These are phyloP conservation scores for Sequoiadendron giganteum DNA, from an alignment of 75 land plant species.

Conservation along the genomic window DNA sequence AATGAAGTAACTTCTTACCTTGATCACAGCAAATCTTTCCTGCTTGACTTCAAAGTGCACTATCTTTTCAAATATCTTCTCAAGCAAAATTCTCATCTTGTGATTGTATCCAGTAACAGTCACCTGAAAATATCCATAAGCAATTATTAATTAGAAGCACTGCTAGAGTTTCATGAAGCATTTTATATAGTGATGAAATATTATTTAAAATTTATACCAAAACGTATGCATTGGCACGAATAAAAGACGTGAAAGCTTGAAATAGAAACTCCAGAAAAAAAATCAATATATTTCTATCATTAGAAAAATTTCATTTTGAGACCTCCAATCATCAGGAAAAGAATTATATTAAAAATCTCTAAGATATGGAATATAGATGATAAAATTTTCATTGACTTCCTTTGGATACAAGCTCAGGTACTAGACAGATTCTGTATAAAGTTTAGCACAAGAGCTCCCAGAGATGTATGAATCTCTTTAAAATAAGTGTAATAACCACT, in stretches of 20 bases:
- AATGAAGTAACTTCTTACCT: constrained; percentile 40
- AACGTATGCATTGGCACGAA: background rate
- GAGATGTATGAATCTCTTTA: background rate
- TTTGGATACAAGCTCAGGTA: background rate
- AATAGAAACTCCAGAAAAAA: background rate
- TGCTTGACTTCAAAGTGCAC: constrained; percentile 73
- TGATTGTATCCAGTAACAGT: constrained; percentile 82
- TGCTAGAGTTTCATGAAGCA: background rate
- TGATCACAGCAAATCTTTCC: constrained; percentile 86
- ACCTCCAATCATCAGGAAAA: background rate
- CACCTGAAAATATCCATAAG: constrained; percentile 37
- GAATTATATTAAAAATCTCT: too few relatives aligned
- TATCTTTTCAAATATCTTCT: constrained; percentile 69
- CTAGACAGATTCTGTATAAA: background rate
- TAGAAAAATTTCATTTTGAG: background rate
- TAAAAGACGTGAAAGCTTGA: background rate
- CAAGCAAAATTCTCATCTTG: constrained; percentile 72
- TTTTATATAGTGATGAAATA: background rate
- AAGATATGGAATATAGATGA: background rate
- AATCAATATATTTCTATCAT: background rate
- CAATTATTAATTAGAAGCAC: background rate
- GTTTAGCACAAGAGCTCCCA: background rate
- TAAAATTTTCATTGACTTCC: background rate
- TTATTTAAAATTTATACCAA: too few relatives aligned
- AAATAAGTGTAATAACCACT: too few relatives aligned